phyloP scores from a whole-genome alignment of 176 grass and related monocot genomes.

The Dendrocalamus sinicus region DNA sequence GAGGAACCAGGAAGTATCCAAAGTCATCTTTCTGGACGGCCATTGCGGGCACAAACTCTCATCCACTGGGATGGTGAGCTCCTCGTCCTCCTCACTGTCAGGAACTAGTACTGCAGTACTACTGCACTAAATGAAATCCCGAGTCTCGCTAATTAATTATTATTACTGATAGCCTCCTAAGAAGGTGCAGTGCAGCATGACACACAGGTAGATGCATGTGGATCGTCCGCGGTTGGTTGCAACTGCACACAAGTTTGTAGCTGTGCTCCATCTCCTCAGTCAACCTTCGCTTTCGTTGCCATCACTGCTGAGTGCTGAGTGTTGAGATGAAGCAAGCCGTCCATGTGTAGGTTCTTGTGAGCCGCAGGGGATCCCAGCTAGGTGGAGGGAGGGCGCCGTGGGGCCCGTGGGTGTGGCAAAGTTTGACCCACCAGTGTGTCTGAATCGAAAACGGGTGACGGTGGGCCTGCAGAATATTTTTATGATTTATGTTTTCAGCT shows the following conservation, averaged over 20 bases:
- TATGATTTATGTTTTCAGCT: no score
- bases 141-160: background rate
- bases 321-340: no score
- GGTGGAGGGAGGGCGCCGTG: background rate
- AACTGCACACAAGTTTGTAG: background rate
- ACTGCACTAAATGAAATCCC: background rate
- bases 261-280: background rate
- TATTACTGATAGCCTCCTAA: background rate
- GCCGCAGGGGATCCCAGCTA: slow-evolving; percentile 4
- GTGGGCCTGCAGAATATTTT: no score
- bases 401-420: background rate
- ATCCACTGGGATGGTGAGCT: background rate
- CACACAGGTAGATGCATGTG: background rate
- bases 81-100: slow-evolving; percentile 43
- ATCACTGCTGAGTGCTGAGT: background rate
- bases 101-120: background rate
- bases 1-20: slow-evolving; percentile 40
- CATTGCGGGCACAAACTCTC: slow-evolving; percentile 43
- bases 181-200: background rate
- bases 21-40: slow-evolving; percentile 39
- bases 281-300: background rate
- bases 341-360: background rate
- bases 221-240: background rate
- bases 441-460: slow-evolving; percentile 24
- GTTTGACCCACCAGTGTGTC: slow-evolving; percentile 61